These are phyloP conservation scores for Penstemon barbatus DNA, from an alignment of 257 asterid species.

Conservation along the genomic window DNA sequence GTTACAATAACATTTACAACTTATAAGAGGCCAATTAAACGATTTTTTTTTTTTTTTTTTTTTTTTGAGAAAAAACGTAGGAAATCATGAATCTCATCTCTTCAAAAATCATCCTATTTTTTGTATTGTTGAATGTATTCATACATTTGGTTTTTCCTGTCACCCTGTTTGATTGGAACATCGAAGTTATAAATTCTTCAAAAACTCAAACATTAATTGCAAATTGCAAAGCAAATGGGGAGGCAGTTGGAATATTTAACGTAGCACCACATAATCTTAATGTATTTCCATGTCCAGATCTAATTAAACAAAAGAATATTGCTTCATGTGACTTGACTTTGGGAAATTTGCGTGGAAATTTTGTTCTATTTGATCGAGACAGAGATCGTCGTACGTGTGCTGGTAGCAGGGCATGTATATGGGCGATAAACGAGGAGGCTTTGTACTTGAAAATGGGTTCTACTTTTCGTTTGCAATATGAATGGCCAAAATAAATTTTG, in stretches of 20 bases:
- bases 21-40: not conserved
- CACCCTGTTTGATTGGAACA: not conserved
- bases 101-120: not conserved
- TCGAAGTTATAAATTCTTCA: not conserved
- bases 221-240: not conserved
- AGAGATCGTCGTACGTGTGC: not conserved
- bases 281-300: not conserved
- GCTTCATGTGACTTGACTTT: not conserved
- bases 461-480: not conserved
- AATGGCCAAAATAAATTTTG: too few species aligned
- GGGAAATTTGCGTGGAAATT: not conserved
- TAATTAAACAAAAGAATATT: not conserved
- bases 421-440: not conserved
- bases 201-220: not conserved
- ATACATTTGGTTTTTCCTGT: not conserved
- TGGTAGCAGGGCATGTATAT: not conserved
- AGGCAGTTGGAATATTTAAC: not conserved
- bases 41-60: not conserved
- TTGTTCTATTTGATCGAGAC: not conserved
- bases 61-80: too few species aligned
- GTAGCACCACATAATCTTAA: too few species aligned
- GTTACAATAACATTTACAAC: too few species aligned
- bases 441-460: not conserved
- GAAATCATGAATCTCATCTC: not conserved
- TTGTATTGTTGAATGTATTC: not conserved